Percentiles rank a stretch among this genome's conserved stretches.
Evolutionary conservation across 1,284 basidiomycete genomes (phyloP).

Genomic region (Calocybe gambosa): DNA sequence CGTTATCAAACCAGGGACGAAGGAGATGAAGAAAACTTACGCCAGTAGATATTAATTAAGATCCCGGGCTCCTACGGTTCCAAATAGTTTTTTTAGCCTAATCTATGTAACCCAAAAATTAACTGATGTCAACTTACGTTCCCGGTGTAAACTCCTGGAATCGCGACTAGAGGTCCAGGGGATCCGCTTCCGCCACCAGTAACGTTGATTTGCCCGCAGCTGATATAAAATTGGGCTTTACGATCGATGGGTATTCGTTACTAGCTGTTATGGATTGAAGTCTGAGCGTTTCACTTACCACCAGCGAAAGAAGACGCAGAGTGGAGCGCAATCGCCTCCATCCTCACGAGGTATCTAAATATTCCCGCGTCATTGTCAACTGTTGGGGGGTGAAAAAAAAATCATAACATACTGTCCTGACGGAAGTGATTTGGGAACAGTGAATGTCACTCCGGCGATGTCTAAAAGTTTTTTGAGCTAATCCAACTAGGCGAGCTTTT

Average conservation of each 20-base stretch:
- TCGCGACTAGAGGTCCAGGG: slow-evolving; percentile 27
- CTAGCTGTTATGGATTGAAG: neutral
- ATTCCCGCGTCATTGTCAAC: neutral
- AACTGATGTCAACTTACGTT: slow-evolving; percentile 9
- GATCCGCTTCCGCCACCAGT: slow-evolving; percentile 27
- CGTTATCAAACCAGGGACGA: neutral
- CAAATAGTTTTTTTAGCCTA: neutral
- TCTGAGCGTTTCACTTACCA: slow-evolving; percentile 26
- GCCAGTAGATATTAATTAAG: slow-evolving; percentile 34
- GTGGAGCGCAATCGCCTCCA: slow-evolving; percentile 42
- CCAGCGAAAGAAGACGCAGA: slow-evolving; percentile 25
- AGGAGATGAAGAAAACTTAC: slow-evolving; percentile 11
- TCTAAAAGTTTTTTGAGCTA: slow-evolving; percentile 15
- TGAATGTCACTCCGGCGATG: slow-evolving; percentile 32
- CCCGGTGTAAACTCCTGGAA: slow-evolving; percentile 29
- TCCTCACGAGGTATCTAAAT: slow-evolving; percentile 32
- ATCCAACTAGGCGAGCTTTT: neutral
- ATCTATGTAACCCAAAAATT: neutral
- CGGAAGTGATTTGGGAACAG: slow-evolving; percentile 35
- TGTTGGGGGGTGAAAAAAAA: neutral
- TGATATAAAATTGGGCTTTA: slow-evolving; percentile 26
- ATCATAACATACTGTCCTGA: slow-evolving; percentile 33
- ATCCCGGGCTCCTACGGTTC: slow-evolving; percentile 26
- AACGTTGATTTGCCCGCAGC: slow-evolving; percentile 27
- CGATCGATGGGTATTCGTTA: neutral